Percentiles rank a stretch among this genome's conserved stretches.
These are phyloP conservation scores for Lotus japonicus DNA, from an alignment of 306 rosid genomes.

Conservation along the genomic window DNA sequence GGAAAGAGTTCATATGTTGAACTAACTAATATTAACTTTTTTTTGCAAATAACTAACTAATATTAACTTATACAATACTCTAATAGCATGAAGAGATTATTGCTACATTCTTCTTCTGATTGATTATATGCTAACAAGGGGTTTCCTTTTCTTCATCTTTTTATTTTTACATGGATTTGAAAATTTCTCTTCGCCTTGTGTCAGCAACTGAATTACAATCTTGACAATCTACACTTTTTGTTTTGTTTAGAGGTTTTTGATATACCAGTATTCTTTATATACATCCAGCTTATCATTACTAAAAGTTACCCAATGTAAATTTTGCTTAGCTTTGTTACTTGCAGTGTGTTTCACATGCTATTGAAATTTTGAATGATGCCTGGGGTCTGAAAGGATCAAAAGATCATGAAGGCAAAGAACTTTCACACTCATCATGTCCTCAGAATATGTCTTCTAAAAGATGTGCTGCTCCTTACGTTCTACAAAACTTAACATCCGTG, in stretches of 20 bases:
- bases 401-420: constrained; percentile 39
- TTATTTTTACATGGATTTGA: background rate
- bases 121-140: too few relatives aligned
- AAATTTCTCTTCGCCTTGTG: background rate
- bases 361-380: constrained; percentile 63
- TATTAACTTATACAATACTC: too few relatives aligned
- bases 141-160: too few relatives aligned
- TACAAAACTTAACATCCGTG: constrained; percentile 81
- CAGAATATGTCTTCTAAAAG: constrained; percentile 49
- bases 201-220: background rate
- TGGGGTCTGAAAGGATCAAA: constrained; percentile 40
- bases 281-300: background rate
- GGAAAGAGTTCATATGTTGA: too few relatives aligned
- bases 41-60: too few relatives aligned
- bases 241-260: background rate
- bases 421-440: constrained; percentile 34
- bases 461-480: constrained; percentile 81
- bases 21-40: too few relatives aligned
- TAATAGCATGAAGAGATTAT: background rate
- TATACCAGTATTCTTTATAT: background rate
- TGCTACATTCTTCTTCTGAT: background rate
- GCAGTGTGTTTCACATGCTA: constrained; percentile 73
- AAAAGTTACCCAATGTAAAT: background rate
- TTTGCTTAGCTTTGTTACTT: constrained; percentile 14
- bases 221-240: background rate